These are phyloP conservation scores for Nemania abortiva DNA, from an alignment of 2,329 filamentous ascomycete species.

Conservation along the genomic window DNA sequence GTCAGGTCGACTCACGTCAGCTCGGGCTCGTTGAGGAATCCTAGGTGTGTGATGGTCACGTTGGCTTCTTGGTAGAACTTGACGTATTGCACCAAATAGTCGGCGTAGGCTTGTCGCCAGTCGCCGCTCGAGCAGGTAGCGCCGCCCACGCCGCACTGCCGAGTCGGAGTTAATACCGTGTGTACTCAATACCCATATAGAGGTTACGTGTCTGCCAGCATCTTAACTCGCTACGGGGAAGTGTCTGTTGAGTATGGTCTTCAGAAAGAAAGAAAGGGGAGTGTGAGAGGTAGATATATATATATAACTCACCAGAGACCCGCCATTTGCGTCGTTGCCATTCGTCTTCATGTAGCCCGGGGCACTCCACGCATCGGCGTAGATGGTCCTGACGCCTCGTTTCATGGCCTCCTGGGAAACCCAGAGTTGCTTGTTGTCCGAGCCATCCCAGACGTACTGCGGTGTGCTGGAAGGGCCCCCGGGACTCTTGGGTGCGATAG, in stretches of 20 bases:
- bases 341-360: conserved; percentile 63
- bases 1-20: conserved; percentile 41
- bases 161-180: conserved; percentile 2
- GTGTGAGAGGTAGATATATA: neutral
- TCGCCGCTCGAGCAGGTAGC: conserved; percentile 56
- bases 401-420: conserved; percentile 61
- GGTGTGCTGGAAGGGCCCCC: conserved; percentile 57
- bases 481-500: conserved; percentile 59
- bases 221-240: neutral
- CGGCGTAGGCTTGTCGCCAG: conserved; percentile 62
- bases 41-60: conserved; percentile 59
- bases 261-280: neutral
- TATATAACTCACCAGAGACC: conserved; percentile 44
- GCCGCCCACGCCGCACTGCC: conserved; percentile 55
- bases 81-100: conserved; percentile 62
- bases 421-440: conserved; percentile 64
- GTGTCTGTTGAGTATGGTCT: neutral
- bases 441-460: conserved; percentile 60
- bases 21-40: conserved; percentile 63
- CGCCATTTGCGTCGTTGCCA: conserved; percentile 44
- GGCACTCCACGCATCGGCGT: conserved; percentile 61
- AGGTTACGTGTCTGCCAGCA: neutral
- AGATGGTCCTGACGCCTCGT: conserved; percentile 56
- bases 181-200: neutral
- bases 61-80: conserved; percentile 59